A percentile compares a stretch with the other conserved stretches of the same genome.
Evolutionary conservation across 2,329 filamentous ascomycete species (phyloP).

Genomic region (Cryphonectria naterciae): DNA sequence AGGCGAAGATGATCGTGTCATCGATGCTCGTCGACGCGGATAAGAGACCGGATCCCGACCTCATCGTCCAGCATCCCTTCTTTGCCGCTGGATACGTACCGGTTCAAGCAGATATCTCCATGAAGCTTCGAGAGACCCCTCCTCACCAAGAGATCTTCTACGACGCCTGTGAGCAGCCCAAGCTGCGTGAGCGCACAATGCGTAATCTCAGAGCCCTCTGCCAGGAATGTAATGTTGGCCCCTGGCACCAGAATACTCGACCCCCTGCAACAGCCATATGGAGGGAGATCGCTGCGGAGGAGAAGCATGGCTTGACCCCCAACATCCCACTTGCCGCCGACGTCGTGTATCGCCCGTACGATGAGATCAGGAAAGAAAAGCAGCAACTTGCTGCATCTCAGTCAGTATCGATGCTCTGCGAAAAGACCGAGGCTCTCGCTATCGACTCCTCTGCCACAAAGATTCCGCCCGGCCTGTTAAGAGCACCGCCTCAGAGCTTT

Average conservation of each 20-base stretch:
- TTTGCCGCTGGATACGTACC: constrained; percentile 80
- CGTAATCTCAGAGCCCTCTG: constrained; percentile 62
- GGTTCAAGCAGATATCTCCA: constrained; percentile 59
- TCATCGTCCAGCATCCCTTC: constrained; percentile 78
- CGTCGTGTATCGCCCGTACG: constrained; percentile 67
- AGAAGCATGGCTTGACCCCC: constrained; percentile 67
- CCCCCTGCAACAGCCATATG: constrained; percentile 55
- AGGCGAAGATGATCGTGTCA: constrained; percentile 78
- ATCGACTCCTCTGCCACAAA: constrained; percentile 16
- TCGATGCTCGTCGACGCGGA: constrained; percentile 77
- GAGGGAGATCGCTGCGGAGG: constrained; percentile 70
- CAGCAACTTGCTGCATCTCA: constrained; percentile 32
- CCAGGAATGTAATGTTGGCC: constrained; percentile 61
- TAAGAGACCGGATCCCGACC: constrained; percentile 73
- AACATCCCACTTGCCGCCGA: constrained; percentile 64
- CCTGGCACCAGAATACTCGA: constrained; percentile 50
- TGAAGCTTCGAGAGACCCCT: constrained; percentile 59
- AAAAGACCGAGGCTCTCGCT: constrained; percentile 41
- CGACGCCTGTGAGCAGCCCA: constrained; percentile 48
- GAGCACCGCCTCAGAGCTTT: constrained; percentile 65
- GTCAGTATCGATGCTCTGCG: constrained; percentile 27
- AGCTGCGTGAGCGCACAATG: constrained; percentile 51
- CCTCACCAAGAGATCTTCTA: constrained; percentile 65
- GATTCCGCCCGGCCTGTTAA: constrained; percentile 49
- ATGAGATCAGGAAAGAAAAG: constrained; percentile 60